These are phyloP conservation scores for Dovyalis caffra DNA, from an alignment of 345 rosid species.

Conservation along the genomic window DNA sequence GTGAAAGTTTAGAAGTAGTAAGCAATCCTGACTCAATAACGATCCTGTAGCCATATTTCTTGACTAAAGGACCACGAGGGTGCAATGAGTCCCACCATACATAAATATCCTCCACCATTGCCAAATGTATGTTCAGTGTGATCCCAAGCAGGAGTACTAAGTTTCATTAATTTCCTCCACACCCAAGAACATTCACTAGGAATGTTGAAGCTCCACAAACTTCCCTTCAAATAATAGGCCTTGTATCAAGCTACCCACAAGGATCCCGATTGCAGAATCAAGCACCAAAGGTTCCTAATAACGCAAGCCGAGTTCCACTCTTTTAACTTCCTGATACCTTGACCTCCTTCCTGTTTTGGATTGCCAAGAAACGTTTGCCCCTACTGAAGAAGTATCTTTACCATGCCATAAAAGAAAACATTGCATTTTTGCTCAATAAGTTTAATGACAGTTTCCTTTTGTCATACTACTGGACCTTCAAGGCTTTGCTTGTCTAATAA, in stretches of 20 bases:
- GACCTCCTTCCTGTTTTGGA: not conserved
- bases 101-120: not conserved
- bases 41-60: not conserved
- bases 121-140: not conserved
- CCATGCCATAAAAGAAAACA: too few relatives aligned
- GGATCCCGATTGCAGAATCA: too few relatives aligned
- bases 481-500: not conserved
- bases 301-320: not conserved
- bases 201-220: not conserved
- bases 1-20: not conserved
- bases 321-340: too few relatives aligned
- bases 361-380: too few relatives aligned
- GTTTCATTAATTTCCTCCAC: not conserved
- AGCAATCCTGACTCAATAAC: not conserved
- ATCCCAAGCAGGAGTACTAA: not conserved
- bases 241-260: not conserved
- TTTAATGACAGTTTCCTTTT: slow-evolving; percentile 13
- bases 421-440: too few relatives aligned
- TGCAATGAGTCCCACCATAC: not conserved
- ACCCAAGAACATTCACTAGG: not conserved
- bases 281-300: not conserved
- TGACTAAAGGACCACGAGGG: not conserved
- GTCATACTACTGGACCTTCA: not conserved
- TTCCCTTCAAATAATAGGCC: not conserved
- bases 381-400: too few relatives aligned